Conservation (phyloP, 192 early-diverging fungal species). For the Podila minutissima region DNA sequence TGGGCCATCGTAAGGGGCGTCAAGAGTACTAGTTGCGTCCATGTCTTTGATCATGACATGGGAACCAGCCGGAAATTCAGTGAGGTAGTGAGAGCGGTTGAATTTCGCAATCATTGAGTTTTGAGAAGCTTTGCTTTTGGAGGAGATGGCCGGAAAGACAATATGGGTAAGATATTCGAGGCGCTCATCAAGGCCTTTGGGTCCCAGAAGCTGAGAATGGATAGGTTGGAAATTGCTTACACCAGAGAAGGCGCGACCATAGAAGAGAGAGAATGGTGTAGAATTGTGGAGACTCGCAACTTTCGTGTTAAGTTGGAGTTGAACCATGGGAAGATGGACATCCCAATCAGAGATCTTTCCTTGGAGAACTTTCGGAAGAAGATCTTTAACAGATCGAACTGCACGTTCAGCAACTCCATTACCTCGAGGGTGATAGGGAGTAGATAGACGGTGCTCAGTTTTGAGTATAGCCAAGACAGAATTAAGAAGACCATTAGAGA, state of each 20-base stretch:
- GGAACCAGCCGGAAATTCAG: not conserved
- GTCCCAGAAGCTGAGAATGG: not conserved
- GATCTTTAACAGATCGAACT: constrained; percentile 19
- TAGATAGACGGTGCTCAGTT: constrained; percentile 43
- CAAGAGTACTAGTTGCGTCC: not conserved
- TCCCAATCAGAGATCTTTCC: constrained; percentile 23
- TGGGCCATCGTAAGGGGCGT: not conserved
- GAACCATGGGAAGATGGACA: constrained; percentile 34
- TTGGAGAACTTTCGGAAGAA: constrained; percentile 29
- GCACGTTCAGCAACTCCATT: constrained; percentile 58
- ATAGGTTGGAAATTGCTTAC: not conserved
- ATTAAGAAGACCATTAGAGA: constrained; percentile 36
- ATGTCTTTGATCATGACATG: constrained; percentile 1
- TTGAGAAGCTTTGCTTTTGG: constrained; percentile 4
- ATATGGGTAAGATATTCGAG: not conserved
- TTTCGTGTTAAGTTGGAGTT: constrained; percentile 38
- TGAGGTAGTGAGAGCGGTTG: not conserved
- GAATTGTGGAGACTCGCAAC: constrained; percentile 7
- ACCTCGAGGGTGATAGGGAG: constrained; percentile 53
- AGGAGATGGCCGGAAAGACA: constrained; percentile 9
- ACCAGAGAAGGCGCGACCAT: constrained; percentile 4
- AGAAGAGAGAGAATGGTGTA: constrained; percentile 48
- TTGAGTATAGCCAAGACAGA: constrained; percentile 8
- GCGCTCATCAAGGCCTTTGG: not conserved
- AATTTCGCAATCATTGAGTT: constrained; percentile 6